Base-by-base conservation (phyloP, 495 filamentous ascomycete species). In the Apodospora peruviana region DNA sequence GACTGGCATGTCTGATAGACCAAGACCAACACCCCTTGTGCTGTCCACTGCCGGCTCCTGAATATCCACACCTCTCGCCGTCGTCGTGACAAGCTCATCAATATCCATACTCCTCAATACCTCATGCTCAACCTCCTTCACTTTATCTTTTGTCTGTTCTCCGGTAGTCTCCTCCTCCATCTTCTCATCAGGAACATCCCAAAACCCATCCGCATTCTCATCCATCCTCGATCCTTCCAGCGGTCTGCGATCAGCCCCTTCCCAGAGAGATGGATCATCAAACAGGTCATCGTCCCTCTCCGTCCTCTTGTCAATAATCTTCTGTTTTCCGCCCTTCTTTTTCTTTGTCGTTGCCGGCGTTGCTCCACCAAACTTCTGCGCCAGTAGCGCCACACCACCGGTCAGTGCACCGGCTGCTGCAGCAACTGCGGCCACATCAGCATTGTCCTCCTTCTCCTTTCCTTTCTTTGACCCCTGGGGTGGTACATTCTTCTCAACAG, bases 221-320 rank as follows among this genome's bases (percentile, higher is more conserved):
- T 57, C 48, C 53, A 53, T 48, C 32, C 18, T 48, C 38, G 53
- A 52, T 21, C 45, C 44, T 47, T 52, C 40, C 39, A 61, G 47
- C 38, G 52, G 69, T 59, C 39, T 79, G 22, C 23, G 56, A 23
- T 84, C 63, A 68, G 77, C 59, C 60, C 74, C 52, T 70, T 85
- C 82, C 77, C 32, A 79, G 62, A 68, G 66, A 68, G 56, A 70
- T 71, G 64, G 47, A 51, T 71, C 67, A 54, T 70, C 66, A 54
- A 68, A 66, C 44, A 69, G 58, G 60, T 71, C 66, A 50, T 77
- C 67, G 49, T 67, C 64, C 37, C 51, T 58, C 34, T 52, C 32
- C 32, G 48, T 49, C 45, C 58, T 60, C 36, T 61, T 58, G 36
- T 71, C 65, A 40, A 60, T 55, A 38, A 47, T 57, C 36, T 40